A percentile compares a stretch with the other conserved stretches of the same genome.
These are phyloP conservation scores for Arthroderma sp. DNA, from an alignment of 2,329 filamentous ascomycete genomes.

Conservation along the genomic window DNA sequence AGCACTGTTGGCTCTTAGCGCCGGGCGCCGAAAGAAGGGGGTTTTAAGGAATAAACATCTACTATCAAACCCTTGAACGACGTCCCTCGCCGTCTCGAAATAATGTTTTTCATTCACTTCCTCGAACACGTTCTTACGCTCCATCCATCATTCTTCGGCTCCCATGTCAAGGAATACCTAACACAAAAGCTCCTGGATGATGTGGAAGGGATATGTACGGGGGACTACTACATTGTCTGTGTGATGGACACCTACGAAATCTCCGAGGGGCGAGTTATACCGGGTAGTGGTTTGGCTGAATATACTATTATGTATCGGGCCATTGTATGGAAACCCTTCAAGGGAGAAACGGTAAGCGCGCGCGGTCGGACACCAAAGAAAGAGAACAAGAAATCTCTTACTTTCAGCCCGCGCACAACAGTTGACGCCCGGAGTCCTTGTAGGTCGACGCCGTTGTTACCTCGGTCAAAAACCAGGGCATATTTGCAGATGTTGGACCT, in stretches of 20 bases:
- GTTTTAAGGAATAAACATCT: no score
- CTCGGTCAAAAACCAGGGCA: constrained; percentile 77
- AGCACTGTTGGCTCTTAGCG: no score
- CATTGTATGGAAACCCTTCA: constrained; percentile 95
- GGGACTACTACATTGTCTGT: constrained; percentile 93
- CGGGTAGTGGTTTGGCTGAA: constrained; percentile 80
- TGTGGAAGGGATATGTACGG: constrained; percentile 88
- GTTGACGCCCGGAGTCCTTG: constrained; percentile 8
- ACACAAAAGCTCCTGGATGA: constrained; percentile 81
- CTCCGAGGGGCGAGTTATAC: constrained; percentile 81
- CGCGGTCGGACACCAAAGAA: constrained; percentile 17
- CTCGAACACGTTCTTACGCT: constrained; percentile 89
- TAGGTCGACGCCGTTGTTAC: constrained; percentile 89
- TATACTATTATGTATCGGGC: constrained; percentile 92
- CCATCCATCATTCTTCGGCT: constrained; percentile 93
- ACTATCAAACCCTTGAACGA: no score
- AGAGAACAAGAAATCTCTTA: neutral
- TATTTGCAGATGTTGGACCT: constrained; percentile 47
- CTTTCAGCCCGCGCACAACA: no score
- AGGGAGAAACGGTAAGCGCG: constrained; percentile 78
- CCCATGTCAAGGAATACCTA: constrained; percentile 83
- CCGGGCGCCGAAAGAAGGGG: no score
- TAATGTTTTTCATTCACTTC: constrained; percentile 97
- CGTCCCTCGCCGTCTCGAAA: neutral
- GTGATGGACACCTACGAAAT: constrained; percentile 96